Percentiles rank a stretch among this genome's conserved stretches.
Evolutionary conservation across 139 green algal species (phyloP).

Genomic region (Monoraphidium neglectum): DNA sequence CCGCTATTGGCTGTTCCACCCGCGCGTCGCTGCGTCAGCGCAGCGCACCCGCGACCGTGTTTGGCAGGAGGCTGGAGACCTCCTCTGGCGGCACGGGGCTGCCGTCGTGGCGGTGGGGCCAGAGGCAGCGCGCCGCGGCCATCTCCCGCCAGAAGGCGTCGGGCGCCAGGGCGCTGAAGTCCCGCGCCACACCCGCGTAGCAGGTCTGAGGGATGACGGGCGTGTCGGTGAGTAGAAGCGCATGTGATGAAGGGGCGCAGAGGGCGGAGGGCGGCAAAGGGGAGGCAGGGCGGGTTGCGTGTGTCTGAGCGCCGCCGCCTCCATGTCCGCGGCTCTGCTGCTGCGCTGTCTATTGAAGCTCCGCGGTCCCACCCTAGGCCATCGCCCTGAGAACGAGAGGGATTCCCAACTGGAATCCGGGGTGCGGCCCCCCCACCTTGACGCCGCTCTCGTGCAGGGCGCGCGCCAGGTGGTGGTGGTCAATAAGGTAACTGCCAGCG

Average conservation of each 20-base stretch:
- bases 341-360: no score
- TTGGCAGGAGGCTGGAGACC: slow-evolving; percentile 12
- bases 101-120: not conserved
- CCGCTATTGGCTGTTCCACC: no score
- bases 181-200: slow-evolving; percentile 10
- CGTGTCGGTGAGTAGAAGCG: no score
- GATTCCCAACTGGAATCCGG: no score
- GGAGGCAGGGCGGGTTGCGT: no score
- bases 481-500: slow-evolving; percentile 18
- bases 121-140: slow-evolving; percentile 14
- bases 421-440: not conserved
- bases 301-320: no score
- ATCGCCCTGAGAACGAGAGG: no score
- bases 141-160: slow-evolving; percentile 31
- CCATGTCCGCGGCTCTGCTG: no score
- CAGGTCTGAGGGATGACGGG: not conserved
- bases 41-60: slow-evolving; percentile 19
- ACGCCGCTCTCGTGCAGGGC: slow-evolving; percentile 16
- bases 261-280: no score
- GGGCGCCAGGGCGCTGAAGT: not conserved
- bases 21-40: not conserved
- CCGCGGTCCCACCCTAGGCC: no score
- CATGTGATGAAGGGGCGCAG: no score
- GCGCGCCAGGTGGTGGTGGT: slow-evolving; percentile 28
- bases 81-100: not conserved